Percentiles rank a stretch among this genome's conserved stretches.
Conservation (phyloP, 805 yeast species). For the Kodamaea hsintzibuensis region DNA sequence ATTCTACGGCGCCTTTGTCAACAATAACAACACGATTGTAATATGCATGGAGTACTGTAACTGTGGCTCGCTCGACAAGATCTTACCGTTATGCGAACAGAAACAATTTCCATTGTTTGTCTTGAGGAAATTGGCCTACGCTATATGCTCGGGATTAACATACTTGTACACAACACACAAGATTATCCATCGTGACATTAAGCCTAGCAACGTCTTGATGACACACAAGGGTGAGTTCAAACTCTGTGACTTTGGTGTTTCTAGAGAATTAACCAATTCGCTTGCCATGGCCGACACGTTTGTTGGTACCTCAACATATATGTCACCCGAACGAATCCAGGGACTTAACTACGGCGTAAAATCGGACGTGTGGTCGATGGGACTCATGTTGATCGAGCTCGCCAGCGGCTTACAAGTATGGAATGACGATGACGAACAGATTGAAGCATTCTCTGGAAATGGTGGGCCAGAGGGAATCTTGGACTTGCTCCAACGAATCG, state of each 20-base stretch:
- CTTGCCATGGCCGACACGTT: slow-evolving; percentile 87
- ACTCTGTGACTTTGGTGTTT: slow-evolving; percentile 95
- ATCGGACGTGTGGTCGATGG: slow-evolving; percentile 97
- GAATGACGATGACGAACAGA: slow-evolving; percentile 48
- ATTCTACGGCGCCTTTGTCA: slow-evolving; percentile 86
- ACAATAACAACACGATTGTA: slow-evolving; percentile 64
- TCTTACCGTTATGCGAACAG: slow-evolving; percentile 51
- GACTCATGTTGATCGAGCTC: slow-evolving; percentile 84
- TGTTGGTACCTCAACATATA: slow-evolving; percentile 96
- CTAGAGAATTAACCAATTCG: slow-evolving; percentile 87
- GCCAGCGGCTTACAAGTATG: slow-evolving; percentile 86
- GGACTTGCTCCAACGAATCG: slow-evolving; percentile 88
- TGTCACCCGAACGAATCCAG: slow-evolving; percentile 96
- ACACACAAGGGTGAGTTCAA: slow-evolving; percentile 86
- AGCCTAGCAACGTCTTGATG: slow-evolving; percentile 90
- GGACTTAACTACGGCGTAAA: slow-evolving; percentile 93
- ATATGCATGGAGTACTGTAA: slow-evolving; percentile 97
- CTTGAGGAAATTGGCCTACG: slow-evolving; percentile 69
- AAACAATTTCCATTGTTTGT: slow-evolving; percentile 56
- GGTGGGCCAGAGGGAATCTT: slow-evolving; percentile 76
- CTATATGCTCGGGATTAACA: slow-evolving; percentile 77
- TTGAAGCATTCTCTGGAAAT: slow-evolving; percentile 28
- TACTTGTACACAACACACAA: slow-evolving; percentile 82
- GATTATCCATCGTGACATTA: slow-evolving; percentile 93
- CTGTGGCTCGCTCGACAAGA: slow-evolving; percentile 87